Evolutionary conservation across 176 grass and related monocot genomes (phyloP).

Genomic region (Rhynchospora tenuis): DNA sequence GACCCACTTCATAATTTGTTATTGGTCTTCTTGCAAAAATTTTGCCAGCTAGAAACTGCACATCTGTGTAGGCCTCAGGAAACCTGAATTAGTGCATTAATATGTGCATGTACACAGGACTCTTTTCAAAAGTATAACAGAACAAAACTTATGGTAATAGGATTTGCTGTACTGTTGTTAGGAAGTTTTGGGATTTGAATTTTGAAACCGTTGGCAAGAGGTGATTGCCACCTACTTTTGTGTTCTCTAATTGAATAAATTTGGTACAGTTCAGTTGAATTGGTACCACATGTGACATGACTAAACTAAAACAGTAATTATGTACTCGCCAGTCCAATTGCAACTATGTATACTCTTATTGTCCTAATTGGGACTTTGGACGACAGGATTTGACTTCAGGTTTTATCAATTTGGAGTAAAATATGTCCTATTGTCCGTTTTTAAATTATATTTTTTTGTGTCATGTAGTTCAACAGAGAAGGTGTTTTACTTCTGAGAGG

Average conservation of each 20-base stretch:
- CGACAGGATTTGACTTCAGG: not conserved
- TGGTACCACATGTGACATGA: not conserved
- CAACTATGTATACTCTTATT: not conserved
- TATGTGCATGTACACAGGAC: not conserved
- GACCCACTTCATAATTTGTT: not conserved
- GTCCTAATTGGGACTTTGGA: not conserved
- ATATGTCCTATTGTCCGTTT: not conserved
- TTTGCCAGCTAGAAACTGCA: not conserved
- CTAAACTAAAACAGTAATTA: not conserved
- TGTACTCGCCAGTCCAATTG: not conserved
- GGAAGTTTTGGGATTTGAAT: not conserved
- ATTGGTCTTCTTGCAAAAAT: not conserved
- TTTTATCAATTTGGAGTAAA: not conserved
- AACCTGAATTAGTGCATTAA: not conserved
- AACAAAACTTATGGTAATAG: not conserved
- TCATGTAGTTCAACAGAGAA: conserved; percentile 42
- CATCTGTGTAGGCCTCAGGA: too few relatives aligned
- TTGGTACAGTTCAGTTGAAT: not conserved
- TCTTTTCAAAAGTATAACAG: not conserved
- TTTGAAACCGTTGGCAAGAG: not conserved
- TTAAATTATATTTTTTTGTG: not conserved
- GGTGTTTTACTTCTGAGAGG: conserved; percentile 47
- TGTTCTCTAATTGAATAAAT: not conserved
- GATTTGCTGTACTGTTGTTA: not conserved
- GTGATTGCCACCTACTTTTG: conserved; percentile 9